Percentiles rank a stretch among this genome's conserved stretches.
Evolutionary conservation across 2,329 filamentous ascomycete genomes (phyloP).

Genomic region (Penicillium sp.): DNA sequence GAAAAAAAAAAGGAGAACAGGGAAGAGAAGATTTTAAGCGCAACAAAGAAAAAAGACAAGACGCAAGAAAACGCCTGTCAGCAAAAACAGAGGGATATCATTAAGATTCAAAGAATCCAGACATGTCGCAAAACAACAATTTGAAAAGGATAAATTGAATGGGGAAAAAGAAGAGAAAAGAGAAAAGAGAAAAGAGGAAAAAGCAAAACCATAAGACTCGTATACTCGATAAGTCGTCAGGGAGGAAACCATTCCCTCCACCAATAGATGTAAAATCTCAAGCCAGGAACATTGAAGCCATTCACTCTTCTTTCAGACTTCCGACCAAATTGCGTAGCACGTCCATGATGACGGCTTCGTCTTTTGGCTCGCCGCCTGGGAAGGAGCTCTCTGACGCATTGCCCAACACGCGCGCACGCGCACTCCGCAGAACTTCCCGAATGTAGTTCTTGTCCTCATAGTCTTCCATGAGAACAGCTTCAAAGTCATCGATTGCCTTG

Average conservation of each 20-base stretch:
- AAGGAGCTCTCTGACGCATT: conserved; percentile 43
- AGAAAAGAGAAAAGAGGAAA: neutral
- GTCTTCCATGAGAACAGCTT: conserved; percentile 45
- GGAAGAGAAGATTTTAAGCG: conserved; percentile 1
- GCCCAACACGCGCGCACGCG: conserved; percentile 41
- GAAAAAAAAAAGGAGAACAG: conserved; percentile 8
- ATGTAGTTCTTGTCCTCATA: conserved; percentile 48
- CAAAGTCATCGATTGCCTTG: conserved; percentile 46
- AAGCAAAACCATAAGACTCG: conserved; percentile 23
- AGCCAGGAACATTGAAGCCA: neutral
- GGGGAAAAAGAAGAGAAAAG: neutral
- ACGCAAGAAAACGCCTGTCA: conserved; percentile 12
- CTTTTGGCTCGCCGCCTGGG: conserved; percentile 44
- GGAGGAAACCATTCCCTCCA: conserved; percentile 13
- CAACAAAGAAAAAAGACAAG: conserved; percentile 14
- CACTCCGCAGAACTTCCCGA: conserved; percentile 43
- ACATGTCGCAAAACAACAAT: conserved; percentile 13
- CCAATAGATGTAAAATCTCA: neutral
- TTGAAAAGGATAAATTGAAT: conserved; percentile 8
- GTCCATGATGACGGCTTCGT: conserved; percentile 44
- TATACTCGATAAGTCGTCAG: conserved; percentile 29
- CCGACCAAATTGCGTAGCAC: conserved; percentile 40
- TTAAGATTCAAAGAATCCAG: conserved; percentile 27
- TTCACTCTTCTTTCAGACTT: conserved; percentile 37
- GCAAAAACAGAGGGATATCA: conserved; percentile 30